Evolutionary conservation across 2,329 filamentous ascomycete species (phyloP).

Genomic region (Fusarium cicatricum): DNA sequence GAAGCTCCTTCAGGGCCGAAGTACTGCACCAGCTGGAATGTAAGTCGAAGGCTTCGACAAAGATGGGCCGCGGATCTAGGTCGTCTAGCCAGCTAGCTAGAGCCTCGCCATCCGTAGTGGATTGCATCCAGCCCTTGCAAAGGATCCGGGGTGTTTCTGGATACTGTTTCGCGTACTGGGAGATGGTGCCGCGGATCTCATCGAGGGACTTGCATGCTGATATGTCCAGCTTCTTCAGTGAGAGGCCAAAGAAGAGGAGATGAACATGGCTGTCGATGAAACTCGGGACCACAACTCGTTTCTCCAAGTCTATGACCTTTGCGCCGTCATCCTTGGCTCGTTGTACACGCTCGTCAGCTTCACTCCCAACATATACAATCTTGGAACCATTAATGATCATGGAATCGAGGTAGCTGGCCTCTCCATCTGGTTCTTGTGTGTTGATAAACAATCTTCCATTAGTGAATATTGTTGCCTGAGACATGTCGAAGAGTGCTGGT

Average conservation of each 20-base stretch:
- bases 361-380: conserved; percentile 16
- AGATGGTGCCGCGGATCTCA: conserved; percentile 55
- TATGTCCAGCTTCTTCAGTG: conserved; percentile 56
- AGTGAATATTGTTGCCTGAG: not conserved
- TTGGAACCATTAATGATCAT: conserved; percentile 12
- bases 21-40: conserved; percentile 62
- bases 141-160: conserved; percentile 54
- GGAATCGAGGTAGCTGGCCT: conserved; percentile 3
- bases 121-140: conserved; percentile 60
- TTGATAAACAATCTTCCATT: conserved; percentile 4
- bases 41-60: conserved; percentile 59
- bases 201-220: conserved; percentile 52
- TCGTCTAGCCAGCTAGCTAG: conserved; percentile 54
- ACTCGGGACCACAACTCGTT: conserved; percentile 53
- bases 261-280: conserved; percentile 64
- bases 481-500: not conserved
- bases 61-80: conserved; percentile 58
- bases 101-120: conserved; percentile 46
- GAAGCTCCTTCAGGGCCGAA: conserved; percentile 56
- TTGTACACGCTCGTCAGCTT: not conserved
- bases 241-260: conserved; percentile 57
- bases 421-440: not conserved
- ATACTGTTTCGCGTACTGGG: conserved; percentile 50
- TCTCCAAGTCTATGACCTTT: conserved; percentile 40
- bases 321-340: conserved; percentile 8